Evolutionary conservation across 345 rosid species (phyloP).

Genomic region (Acer saccharum): DNA sequence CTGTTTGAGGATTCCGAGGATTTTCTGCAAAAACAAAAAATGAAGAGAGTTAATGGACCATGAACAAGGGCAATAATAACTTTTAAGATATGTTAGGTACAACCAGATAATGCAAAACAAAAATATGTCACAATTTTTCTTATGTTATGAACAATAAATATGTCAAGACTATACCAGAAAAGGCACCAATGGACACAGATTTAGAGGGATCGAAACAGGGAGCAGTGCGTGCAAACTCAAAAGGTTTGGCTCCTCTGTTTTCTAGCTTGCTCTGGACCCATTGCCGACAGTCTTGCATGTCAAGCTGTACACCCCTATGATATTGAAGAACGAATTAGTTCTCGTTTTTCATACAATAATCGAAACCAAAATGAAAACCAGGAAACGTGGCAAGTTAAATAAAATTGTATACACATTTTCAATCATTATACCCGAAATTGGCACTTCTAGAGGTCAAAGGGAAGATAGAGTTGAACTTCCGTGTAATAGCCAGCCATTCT

Average conservation of each 20-base stretch:
- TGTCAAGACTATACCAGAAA: constrained; percentile 36
- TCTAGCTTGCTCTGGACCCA: constrained; percentile 69
- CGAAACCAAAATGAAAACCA: not conserved
- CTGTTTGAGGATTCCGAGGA: constrained; percentile 74
- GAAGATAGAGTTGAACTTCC: constrained; percentile 61
- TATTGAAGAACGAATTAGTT: constrained; percentile 8
- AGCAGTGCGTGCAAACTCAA: constrained; percentile 68
- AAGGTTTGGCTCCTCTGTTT: constrained; percentile 67
- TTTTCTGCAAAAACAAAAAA: constrained; percentile 38
- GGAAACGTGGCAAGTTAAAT: not conserved
- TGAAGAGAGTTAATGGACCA: not conserved
- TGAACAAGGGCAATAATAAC: not conserved
- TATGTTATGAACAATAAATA: not conserved
- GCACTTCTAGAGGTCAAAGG: constrained; percentile 56
- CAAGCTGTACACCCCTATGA: constrained; percentile 47
- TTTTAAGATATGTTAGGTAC: not conserved
- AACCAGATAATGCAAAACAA: not conserved
- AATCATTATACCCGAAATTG: constrained; percentile 53
- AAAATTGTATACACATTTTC: constrained; percentile 6
- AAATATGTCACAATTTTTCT: not conserved
- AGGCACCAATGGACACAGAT: constrained; percentile 28
- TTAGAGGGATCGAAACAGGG: constrained; percentile 57
- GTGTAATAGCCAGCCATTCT: constrained; percentile 84
- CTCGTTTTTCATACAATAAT: not conserved
- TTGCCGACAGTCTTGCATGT: constrained; percentile 60